Percentiles rank a stretch among this genome's conserved stretches.
Evolutionary conservation across 331 rosid genomes (phyloP).

Genomic region (Erythrophleum ivorense): DNA sequence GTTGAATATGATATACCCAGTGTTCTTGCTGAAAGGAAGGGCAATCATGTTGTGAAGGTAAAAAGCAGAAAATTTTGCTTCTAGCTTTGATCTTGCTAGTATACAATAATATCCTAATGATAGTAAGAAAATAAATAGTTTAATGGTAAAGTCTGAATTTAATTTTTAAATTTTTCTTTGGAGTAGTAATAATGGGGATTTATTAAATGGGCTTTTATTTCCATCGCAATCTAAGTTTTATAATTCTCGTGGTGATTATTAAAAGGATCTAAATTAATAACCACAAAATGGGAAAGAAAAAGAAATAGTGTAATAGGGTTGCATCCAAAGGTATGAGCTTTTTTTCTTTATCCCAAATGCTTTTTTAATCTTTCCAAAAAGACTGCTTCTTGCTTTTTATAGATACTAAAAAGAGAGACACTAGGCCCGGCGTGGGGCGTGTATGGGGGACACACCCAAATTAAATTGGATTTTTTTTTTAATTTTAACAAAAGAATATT

Average conservation of each 20-base stretch:
- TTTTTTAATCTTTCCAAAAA: background rate
- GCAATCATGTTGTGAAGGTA: background rate
- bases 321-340: background rate
- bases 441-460: background rate
- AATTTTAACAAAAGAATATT: background rate
- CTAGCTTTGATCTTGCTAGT: background rate
- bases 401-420: slow-evolving; percentile 6
- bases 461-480: background rate
- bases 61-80: background rate
- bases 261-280: background rate
- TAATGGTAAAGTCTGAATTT: background rate
- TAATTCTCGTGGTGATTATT: background rate
- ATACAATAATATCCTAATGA: slow-evolving; percentile 21
- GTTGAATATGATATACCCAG: background rate
- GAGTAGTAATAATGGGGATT: background rate
- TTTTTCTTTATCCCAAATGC: background rate
- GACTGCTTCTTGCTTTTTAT: background rate
- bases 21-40: background rate
- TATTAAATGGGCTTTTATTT: background rate
- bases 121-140: background rate
- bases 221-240: background rate
- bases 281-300: background rate
- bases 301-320: background rate
- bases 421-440: background rate
- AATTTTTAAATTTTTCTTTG: too few relatives aligned